phyloP scores from a whole-genome alignment of 2,329 filamentous ascomycete genomes.

The Exophiala alcalophila region DNA sequence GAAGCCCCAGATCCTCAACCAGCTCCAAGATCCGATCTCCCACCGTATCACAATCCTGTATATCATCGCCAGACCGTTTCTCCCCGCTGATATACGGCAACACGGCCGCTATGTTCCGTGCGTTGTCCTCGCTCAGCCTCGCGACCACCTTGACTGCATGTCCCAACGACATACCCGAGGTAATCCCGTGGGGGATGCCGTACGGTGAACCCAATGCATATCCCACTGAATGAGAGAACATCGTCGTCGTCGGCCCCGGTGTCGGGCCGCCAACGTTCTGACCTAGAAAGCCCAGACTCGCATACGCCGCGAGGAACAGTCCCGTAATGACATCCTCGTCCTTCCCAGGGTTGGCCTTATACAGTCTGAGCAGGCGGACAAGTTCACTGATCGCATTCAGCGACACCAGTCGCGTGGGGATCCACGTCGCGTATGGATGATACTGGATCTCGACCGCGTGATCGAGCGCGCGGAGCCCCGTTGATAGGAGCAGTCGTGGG shows the following conservation, averaged over 20 bases:
- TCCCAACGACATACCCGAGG: constrained; percentile 53
- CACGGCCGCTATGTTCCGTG: constrained; percentile 29
- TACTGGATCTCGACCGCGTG: constrained; percentile 56
- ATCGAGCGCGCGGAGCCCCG: constrained; percentile 53
- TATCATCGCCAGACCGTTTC: constrained; percentile 27
- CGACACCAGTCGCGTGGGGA: constrained; percentile 47
- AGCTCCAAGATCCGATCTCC: no score
- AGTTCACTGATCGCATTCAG: constrained; percentile 47
- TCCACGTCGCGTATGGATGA: constrained; percentile 51
- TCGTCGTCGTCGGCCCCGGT: no score
- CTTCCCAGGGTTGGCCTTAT: constrained; percentile 38
- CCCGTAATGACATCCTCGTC: constrained; percentile 50
- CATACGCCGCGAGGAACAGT: constrained; percentile 53
- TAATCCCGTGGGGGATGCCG: constrained; percentile 56
- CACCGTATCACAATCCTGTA: no score
- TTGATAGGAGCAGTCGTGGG: constrained; percentile 48
- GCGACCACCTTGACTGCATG: constrained; percentile 55
- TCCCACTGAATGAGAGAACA: constrained; percentile 45
- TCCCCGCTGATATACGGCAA: constrained; percentile 27
- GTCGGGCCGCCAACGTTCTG: constrained; percentile 49
- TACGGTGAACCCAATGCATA: constrained; percentile 57
- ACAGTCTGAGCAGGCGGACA: constrained; percentile 48
- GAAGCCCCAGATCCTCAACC: no score
- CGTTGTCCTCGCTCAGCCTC: constrained; percentile 42
- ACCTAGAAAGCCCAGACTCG: constrained; percentile 50